Percentiles rank a stretch among this genome's conserved stretches.
phyloP scores from a whole-genome alignment of 2,329 filamentous ascomycete genomes.

The Aspergillus texensis region DNA sequence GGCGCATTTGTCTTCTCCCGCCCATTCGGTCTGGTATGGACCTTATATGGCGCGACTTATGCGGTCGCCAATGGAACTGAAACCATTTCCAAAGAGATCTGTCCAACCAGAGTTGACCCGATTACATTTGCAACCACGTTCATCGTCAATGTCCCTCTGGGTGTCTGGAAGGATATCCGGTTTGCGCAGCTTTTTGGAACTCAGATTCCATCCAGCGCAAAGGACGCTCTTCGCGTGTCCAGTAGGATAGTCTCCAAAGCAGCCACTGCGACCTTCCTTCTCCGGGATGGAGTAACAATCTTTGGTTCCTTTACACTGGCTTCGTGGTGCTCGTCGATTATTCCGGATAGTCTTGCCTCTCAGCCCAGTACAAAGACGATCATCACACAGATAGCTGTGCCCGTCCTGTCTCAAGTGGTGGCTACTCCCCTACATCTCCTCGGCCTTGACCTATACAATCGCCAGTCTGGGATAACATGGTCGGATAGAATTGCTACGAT shows the following conservation, averaged over 20 bases:
- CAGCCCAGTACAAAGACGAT: slow-evolving; percentile 27
- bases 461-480: not conserved
- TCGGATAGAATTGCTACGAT: slow-evolving; percentile 63
- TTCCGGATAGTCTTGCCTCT: slow-evolving; percentile 26
- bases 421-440: slow-evolving; percentile 82
- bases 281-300: slow-evolving; percentile 81
- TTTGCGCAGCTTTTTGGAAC: slow-evolving; percentile 69
- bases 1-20: slow-evolving; percentile 37
- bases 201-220: not conserved
- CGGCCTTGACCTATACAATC: slow-evolving; percentile 67
- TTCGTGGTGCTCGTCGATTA: slow-evolving; percentile 21
- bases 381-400: slow-evolving; percentile 71
- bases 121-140: slow-evolving; percentile 66
- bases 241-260: slow-evolving; percentile 13
- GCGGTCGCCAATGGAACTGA: slow-evolving; percentile 81
- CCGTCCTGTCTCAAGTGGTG: slow-evolving; percentile 73
- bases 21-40: slow-evolving; percentile 43
- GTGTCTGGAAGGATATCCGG: slow-evolving; percentile 34
- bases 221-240: not conserved
- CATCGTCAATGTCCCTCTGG: slow-evolving; percentile 34
- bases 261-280: slow-evolving; percentile 64
- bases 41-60: slow-evolving; percentile 81
- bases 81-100: slow-evolving; percentile 65
- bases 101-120: slow-evolving; percentile 52
- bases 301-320: slow-evolving; percentile 53